Percentiles rank a stretch among this genome's conserved stretches.
Conservation (phyloP, 108 stramenopile species). For the Pseudonitzschia delicatissima region DNA sequence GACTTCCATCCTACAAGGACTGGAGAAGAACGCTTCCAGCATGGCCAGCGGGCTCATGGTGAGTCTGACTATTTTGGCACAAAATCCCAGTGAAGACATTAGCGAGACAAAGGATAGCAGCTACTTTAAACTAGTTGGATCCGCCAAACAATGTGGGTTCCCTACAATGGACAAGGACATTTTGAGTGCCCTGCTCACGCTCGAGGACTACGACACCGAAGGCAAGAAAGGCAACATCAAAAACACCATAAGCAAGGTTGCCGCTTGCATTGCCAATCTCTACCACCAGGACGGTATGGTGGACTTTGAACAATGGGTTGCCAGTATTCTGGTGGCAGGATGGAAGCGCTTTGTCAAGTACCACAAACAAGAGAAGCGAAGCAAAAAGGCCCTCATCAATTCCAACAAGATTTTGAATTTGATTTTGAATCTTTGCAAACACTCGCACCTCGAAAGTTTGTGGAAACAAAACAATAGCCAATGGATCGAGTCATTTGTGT, state of each 20-base stretch:
- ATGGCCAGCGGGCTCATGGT: conserved; percentile 6
- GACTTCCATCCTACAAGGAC: conserved; percentile 24
- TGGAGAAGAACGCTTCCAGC: not conserved
- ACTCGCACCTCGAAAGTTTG: conserved; percentile 16
- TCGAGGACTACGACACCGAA: not conserved
- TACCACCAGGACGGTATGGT: conserved; percentile 21
- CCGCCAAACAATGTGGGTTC: conserved; percentile 3
- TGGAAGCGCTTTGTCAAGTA: conserved; percentile 18
- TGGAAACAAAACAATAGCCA: conserved; percentile 24
- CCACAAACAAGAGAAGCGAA: not conserved
- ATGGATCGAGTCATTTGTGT: conserved; percentile 27
- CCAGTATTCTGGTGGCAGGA: conserved; percentile 27
- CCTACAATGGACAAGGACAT: conserved; percentile 22
- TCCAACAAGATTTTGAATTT: conserved; percentile 6
- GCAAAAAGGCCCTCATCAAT: not conserved
- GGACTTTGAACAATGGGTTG: conserved; percentile 24
- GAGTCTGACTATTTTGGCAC: conserved; percentile 1
- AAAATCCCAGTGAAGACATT: not conserved
- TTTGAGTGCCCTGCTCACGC: conserved; percentile 13
- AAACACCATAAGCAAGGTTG: not conserved
- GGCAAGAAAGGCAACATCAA: not conserved
- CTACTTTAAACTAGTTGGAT: not conserved
- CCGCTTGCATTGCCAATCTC: conserved; percentile 9
- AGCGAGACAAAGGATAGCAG: not conserved
- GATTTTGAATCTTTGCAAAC: conserved; percentile 12